Evolutionary conservation across 495 filamentous ascomycete species (phyloP).

Genomic region (Usnea hakonensis): DNA sequence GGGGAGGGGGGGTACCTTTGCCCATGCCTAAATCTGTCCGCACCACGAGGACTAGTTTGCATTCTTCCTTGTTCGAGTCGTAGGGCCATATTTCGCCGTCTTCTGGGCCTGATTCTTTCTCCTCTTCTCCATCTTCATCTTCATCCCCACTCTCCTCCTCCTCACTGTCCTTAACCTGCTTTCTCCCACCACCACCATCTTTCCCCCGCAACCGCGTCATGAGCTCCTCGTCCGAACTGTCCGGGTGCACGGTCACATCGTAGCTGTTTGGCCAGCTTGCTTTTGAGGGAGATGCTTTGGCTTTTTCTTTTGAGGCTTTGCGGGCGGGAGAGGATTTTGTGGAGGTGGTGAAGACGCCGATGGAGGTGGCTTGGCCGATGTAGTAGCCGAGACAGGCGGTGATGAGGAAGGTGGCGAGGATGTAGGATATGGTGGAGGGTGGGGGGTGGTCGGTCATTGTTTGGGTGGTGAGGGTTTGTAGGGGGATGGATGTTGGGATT

Average conservation of each 20-base stretch:
- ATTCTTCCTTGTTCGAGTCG: slow-evolving; percentile 61
- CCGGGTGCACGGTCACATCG: slow-evolving; percentile 41
- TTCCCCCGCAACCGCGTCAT: slow-evolving; percentile 16
- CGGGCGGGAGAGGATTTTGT: slow-evolving; percentile 39
- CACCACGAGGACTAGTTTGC: slow-evolving; percentile 89
- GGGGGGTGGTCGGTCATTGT: slow-evolving; percentile 31
- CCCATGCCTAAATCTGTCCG: slow-evolving; percentile 93
- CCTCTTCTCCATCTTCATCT: slow-evolving; percentile 39
- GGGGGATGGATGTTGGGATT: slow-evolving; percentile 27
- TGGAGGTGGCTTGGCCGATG: slow-evolving; percentile 44
- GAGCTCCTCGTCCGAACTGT: slow-evolving; percentile 39
- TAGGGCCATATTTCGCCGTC: slow-evolving; percentile 41
- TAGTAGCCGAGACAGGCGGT: slow-evolving; percentile 62
- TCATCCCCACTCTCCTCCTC: slow-evolving; percentile 22
- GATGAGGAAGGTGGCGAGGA: slow-evolving; percentile 58
- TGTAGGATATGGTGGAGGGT: slow-evolving; percentile 42
- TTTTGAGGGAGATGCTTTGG: slow-evolving; percentile 19
- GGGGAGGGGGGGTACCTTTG: slow-evolving; percentile 54
- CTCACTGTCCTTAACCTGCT: slow-evolving; percentile 16
- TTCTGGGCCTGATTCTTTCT: slow-evolving; percentile 50
- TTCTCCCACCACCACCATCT: slow-evolving; percentile 1
- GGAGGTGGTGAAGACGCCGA: slow-evolving; percentile 35
- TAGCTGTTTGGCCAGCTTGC: slow-evolving; percentile 46
- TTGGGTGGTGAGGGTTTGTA: slow-evolving; percentile 27
- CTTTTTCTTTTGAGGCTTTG: slow-evolving; percentile 4